Evolutionary conservation across 495 filamentous ascomycete genomes (phyloP), one percentile per base, ranked within the genome.

Genomic region (Tetracladium setigerum): DNA sequence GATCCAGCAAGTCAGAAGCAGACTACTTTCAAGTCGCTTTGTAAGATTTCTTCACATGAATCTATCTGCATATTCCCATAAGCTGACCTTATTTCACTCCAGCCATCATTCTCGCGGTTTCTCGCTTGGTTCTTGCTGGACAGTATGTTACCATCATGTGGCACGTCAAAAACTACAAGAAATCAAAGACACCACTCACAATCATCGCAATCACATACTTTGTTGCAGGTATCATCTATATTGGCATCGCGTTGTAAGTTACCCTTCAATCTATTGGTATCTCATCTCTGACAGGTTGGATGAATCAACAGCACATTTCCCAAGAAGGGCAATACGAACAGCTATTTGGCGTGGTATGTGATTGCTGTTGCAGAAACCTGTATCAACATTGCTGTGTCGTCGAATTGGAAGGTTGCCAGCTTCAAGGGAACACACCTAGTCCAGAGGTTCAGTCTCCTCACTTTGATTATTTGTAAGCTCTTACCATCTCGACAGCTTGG

Each of bases 401-500:
- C 32, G 2, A 41, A 42, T 8, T 53, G 44, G 44, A 22, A 44
- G n/a, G 44, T 44, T 11, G 68, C 86, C 31, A 78, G 71, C 50
- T 82, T 86, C 58, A 69, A 79, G 49, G 68, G 76, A 24, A 83
- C 80, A 4, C 79, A 84, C 57, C 64, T 86, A 41, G 73, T 77
- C 38, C 67, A 79, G 35, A 70, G 83, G 27, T 77, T 86, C 73
- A 73, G 71, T 16, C 68, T 86, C 4, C 67, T 85, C 18, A 85
- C 82, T 0, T 66, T 84, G 40, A 83, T 85, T 56, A 79, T 85
- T 47, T 69, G 41, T 76, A 51, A 51, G 27, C 15, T 43, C 46
- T 14, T 33, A 54, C 46, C 31, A 42, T 38, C 30, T 56, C 36
- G 50, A 16, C 80, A 86, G 59, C 71, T 70, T 32, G 24, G 17